These are phyloP conservation scores for Aspergillus baeticus DNA, from an alignment of 495 filamentous ascomycete genomes.

Conservation along the genomic window DNA sequence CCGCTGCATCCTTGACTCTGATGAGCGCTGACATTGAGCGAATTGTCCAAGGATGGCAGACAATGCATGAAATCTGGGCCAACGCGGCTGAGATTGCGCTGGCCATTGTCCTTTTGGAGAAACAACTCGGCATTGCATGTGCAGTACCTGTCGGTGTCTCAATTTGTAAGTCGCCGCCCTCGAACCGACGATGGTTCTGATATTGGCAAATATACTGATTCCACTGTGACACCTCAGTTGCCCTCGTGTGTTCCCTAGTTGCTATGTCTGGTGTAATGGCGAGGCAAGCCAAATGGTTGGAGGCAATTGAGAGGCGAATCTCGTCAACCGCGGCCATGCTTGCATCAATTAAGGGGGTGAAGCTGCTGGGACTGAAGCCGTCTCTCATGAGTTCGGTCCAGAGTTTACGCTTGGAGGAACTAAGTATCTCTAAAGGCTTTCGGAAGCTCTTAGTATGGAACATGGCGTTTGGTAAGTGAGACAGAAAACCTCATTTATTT, in stretches of 20 bases:
- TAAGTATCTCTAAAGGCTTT: constrained; percentile 53
- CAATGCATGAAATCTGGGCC: constrained; percentile 60
- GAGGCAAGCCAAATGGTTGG: constrained; percentile 36
- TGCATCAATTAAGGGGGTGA: constrained; percentile 55
- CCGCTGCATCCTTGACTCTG: constrained; percentile 55
- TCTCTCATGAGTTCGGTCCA: constrained; percentile 41
- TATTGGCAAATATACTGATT: constrained; percentile 13
- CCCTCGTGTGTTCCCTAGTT: constrained; percentile 37
- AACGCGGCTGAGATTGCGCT: constrained; percentile 56
- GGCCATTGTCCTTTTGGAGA: constrained; percentile 56
- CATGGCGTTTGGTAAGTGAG: constrained; percentile 47
- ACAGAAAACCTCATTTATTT: not conserved
- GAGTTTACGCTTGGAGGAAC: constrained; percentile 51
- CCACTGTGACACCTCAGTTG: constrained; percentile 24
- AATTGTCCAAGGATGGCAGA: constrained; percentile 45
- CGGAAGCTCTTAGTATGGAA: constrained; percentile 52
- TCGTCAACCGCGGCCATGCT: constrained; percentile 46
- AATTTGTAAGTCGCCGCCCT: constrained; percentile 29
- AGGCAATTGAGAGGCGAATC: constrained; percentile 51
- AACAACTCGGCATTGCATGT: constrained; percentile 52
- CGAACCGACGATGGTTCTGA: no score
- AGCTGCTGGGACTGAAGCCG: constrained; percentile 54
- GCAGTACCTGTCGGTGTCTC: constrained; percentile 54
- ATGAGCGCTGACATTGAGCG: constrained; percentile 65
- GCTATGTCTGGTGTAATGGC: not conserved